Evolutionary conservation across 495 filamentous ascomycete species (phyloP), one percentile per base, ranked within the genome.

Genomic region (Jackrogersella minutella): DNA sequence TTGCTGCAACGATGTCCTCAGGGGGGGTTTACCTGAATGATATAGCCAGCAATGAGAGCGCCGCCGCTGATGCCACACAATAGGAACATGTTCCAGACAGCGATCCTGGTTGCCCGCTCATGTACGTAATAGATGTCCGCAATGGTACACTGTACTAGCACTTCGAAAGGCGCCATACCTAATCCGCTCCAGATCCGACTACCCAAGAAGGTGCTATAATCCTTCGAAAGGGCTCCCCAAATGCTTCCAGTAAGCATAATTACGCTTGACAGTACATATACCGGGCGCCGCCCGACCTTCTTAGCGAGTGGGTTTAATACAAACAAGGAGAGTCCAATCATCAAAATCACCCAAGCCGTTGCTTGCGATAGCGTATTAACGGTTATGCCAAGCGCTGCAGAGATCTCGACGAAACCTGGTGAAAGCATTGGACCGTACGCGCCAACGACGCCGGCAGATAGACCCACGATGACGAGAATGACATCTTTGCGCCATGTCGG

Each of bases 121-220:
- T 90, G 88, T 28, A 90, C 87, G 66, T 86, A 90, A 75, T 86
- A 86, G 58, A 85, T 68, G 58, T 86, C 84, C 8, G 82, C 84
- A 34, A 86, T 82, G 0, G 77, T 82, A 40, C 81, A 84, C 63
- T 85, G 82, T 5, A 87, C 81, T 9, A 88, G 73, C 7, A 84
- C 81, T 63, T 88, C 86, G 49, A 82, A 87, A 0, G 85, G 85
- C 0, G 84, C 84, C 75, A 86, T 81, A 6, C 83, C 85, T 14
- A 88, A 68, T 1, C 83, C 86, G 6, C 78, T 77, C 11, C 84
- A 72, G 49, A 83, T 76, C 31, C 78, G 71, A 49, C 70, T 76
- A 2, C 66, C 87, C n/a, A 88, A 74, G 58, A 90, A 88, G 21
- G 82, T 86, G 21, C 71, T 62, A 54, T 87, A 88, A 26, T 79